These are phyloP conservation scores for Gentiana macrophylla DNA, from an alignment of 257 asterid species.

Conservation along the genomic window DNA sequence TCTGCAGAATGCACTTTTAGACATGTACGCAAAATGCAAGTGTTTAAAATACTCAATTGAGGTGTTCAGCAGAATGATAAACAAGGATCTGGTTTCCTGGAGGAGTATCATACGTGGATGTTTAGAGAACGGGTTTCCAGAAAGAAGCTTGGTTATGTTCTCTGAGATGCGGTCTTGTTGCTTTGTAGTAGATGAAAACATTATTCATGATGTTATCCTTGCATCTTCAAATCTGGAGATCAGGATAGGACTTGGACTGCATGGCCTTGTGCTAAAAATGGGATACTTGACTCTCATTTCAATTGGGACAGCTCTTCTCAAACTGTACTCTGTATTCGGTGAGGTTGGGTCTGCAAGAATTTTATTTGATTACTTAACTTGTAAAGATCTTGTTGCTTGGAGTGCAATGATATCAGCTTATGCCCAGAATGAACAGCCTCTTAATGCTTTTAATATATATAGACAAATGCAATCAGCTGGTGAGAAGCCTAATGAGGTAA, in stretches of 20 bases:
- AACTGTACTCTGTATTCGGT: constrained; percentile 44
- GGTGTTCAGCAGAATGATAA: constrained; percentile 37
- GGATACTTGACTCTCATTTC: constrained; percentile 35
- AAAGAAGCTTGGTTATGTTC: constrained; percentile 35
- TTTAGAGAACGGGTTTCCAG: constrained; percentile 30
- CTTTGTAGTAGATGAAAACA: constrained; percentile 38
- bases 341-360: constrained; percentile 38
- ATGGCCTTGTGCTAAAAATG: constrained; percentile 38
- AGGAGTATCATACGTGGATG: constrained; percentile 53
- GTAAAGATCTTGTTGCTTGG: constrained; percentile 74
- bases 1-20: constrained; percentile 44
- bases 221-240: constrained; percentile 33
- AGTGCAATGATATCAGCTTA: constrained; percentile 57
- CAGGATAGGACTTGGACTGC: constrained; percentile 34
- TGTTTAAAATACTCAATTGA: constrained; percentile 29
- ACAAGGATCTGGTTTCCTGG: constrained; percentile 71
- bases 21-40: constrained; percentile 64
- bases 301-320: constrained; percentile 56
- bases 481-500: constrained; percentile 59
- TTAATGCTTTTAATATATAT: constrained; percentile 32
- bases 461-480: constrained; percentile 43
- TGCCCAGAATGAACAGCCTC: constrained; percentile 36
- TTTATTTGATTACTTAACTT: constrained; percentile 35
- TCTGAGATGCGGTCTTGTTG: constrained; percentile 29
- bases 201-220: constrained; percentile 35